A percentile compares a stretch with the other conserved stretches of the same genome.
Evolutionary conservation across 2,329 filamentous ascomycete genomes (phyloP).

Genomic region (Colletotrichum theobromicola): DNA sequence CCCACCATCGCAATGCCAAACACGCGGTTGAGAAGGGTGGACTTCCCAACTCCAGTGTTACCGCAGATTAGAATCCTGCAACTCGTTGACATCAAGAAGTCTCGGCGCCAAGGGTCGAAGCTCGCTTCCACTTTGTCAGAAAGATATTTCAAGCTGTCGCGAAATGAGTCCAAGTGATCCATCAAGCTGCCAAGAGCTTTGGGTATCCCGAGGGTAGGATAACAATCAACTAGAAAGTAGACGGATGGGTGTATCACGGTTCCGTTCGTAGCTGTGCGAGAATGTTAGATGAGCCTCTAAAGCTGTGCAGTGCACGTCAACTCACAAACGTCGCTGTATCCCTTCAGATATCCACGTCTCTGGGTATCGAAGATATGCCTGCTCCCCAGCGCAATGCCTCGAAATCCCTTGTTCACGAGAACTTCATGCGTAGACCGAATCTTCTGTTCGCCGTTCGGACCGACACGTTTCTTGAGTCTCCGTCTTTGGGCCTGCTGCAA

Average conservation of each 20-base stretch:
- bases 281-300: background rate
- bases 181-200: background rate
- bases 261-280: background rate
- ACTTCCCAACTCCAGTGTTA: slow-evolving; percentile 31
- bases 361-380: background rate
- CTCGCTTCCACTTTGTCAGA: background rate
- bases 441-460: background rate
- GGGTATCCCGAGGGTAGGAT: background rate
- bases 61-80: slow-evolving; percentile 30
- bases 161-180: background rate
- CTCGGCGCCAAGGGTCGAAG: background rate
- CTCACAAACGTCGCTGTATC: background rate
- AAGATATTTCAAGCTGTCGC: background rate
- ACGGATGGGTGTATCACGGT: slow-evolving; percentile 16
- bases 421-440: background rate
- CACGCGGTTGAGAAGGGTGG: slow-evolving; percentile 30
- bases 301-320: background rate
- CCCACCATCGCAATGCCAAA: slow-evolving; percentile 26
- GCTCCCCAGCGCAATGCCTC: background rate
- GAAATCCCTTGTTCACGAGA: background rate
- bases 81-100: background rate
- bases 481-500: background rate
- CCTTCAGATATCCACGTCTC: background rate
- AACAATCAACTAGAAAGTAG: slow-evolving; percentile 12
- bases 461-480: background rate